phyloP scores from a whole-genome alignment of 257 asterid species.

The Solanum acaule region DNA sequence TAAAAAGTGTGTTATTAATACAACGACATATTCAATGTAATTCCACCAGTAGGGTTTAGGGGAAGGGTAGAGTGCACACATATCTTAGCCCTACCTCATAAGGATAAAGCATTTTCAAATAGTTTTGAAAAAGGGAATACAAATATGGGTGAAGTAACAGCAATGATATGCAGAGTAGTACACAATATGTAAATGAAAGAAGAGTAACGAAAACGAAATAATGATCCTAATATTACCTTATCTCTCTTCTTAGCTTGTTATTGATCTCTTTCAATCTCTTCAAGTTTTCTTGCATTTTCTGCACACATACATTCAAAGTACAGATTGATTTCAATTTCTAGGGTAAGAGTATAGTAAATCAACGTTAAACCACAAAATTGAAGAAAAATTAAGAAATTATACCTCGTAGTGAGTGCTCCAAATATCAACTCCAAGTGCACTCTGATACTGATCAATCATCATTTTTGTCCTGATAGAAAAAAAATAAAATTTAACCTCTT shows the following conservation, averaged over 20 bases:
- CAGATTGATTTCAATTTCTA: not conserved
- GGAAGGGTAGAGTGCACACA: not conserved
- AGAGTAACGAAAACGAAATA: not conserved
- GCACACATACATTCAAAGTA: not conserved
- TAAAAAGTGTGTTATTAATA: not conserved
- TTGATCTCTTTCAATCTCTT: constrained; percentile 30
- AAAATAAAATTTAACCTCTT: too few relatives aligned
- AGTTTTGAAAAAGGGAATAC: not conserved
- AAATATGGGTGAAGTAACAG: not conserved
- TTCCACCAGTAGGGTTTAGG: not conserved
- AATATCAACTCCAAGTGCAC: constrained; percentile 36
- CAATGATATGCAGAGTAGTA: not conserved
- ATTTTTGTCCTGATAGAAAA: constrained; percentile 23
- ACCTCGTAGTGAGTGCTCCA: constrained; percentile 59
- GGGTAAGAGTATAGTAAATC: not conserved
- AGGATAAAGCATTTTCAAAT: not conserved
- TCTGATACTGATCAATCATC: constrained; percentile 42
- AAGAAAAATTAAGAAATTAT: not conserved
- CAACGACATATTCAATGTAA: not conserved
- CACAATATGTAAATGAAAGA: not conserved
- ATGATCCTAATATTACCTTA: constrained; percentile 14
- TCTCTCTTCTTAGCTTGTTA: constrained; percentile 27
- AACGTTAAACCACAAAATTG: not conserved
- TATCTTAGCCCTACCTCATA: not conserved
- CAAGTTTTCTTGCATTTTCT: constrained; percentile 52